phyloP scores from a whole-genome alignment of 768 basidiomycete genomes.

The Cystofilobasidium macerans region DNA sequence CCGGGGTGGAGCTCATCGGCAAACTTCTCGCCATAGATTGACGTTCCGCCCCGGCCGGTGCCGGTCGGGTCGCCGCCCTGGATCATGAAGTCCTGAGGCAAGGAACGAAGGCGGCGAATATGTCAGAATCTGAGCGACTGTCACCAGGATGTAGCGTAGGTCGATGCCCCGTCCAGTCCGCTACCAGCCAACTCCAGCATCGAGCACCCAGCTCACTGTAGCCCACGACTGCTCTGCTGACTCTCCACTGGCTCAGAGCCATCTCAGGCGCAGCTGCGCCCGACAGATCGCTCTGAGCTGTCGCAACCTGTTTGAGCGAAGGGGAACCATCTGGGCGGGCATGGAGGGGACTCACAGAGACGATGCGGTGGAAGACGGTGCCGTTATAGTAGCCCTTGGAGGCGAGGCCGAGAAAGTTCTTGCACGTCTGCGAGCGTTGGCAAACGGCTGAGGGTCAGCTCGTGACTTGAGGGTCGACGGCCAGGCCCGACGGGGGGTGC shows the following conservation, averaged over 20 bases:
- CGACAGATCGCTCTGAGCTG: too few species aligned
- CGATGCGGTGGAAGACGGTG: conserved; percentile 80
- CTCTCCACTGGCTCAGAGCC: too few species aligned
- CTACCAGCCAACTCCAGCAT: too few species aligned
- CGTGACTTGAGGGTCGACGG: conserved; percentile 21
- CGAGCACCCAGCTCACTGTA: too few species aligned
- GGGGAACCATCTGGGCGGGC: too few species aligned
- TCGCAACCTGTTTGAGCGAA: too few species aligned
- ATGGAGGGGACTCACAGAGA: conserved; percentile 49
- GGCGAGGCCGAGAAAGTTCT: conserved; percentile 87
- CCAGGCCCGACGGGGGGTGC: neutral
- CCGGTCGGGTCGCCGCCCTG: conserved; percentile 93
- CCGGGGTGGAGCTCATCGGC: conserved; percentile 87
- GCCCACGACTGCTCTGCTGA: too few species aligned
- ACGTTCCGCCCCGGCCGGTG: conserved; percentile 64
- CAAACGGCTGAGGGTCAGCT: conserved; percentile 15
- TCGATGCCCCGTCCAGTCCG: too few species aligned
- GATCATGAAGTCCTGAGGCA: conserved; percentile 80
- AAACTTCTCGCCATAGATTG: conserved; percentile 40
- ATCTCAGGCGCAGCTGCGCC: too few species aligned
- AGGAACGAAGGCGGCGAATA: conserved; percentile 6
- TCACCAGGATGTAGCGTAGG: too few species aligned
- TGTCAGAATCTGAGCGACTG: neutral
- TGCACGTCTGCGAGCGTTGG: conserved; percentile 58
- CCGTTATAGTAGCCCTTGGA: conserved; percentile 87